Evolutionary conservation across 345 rosid genomes (phyloP), one percentile per base, ranked within the genome.

Genomic region (Hirschfeldia incana): DNA sequence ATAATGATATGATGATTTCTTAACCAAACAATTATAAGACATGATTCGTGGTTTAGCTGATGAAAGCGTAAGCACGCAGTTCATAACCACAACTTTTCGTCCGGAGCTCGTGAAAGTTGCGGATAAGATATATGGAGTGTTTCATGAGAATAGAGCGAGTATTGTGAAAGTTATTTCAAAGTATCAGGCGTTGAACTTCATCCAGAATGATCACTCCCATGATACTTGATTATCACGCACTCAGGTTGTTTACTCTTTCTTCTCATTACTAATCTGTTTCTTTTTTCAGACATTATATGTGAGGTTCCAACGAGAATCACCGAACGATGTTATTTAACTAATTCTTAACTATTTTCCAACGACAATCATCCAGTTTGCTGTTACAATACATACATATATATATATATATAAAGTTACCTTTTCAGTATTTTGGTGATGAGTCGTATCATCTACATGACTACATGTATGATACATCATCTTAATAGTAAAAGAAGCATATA

Each of bases 31-130:
- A 37, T 82, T 61, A 75, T 6, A 58, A 90, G 97, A 93, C 83
- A 90, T 93, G 97, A 90, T 93, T 67, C 96, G 96, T 72, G 88
- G 91, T 65, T 80, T 90, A 69, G 99, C 99, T 77, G 99, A 95
- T 80, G 79, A 85, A 76, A 36, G 29, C 87, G 88, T 68, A 53
- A 88, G 85, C 62, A 95, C 99, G 9, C 99, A 95, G 86, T 95
- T 93, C 82, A 95, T 95, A 65, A 93, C 98, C 36, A 95, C 99
- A 28, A 95, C 99, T 10, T 95, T 95, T 77, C 88, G 98, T 69
- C 89, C 94, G 0, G 98, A 95, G 86, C 94, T 95, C 16, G 99
- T 93, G 79, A 91, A 88, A 85, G 97, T 95, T 61, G 97, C 99
- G 4, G 99, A 95, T 87, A 85, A 91, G 89, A 87, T 93, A 70